Conservation (phyloP, 805 yeast species). For the Cyberlindnera nakhonratchasimensis region DNA sequence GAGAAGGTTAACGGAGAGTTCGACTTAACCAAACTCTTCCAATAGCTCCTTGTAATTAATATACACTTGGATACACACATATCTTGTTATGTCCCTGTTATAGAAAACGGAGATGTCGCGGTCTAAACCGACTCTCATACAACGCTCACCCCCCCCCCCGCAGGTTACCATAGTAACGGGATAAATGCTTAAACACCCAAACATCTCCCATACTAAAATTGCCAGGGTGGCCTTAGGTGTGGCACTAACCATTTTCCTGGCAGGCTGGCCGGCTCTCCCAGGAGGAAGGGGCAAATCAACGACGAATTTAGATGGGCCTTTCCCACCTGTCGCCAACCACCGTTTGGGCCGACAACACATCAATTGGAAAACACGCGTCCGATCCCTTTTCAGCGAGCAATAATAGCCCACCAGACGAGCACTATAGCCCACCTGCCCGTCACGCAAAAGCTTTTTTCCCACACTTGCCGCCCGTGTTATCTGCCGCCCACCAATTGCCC, state of each 20-base stretch:
- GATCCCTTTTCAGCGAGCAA: not conserved
- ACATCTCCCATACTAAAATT: slow-evolving; percentile 1
- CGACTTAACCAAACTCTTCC: slow-evolving; percentile 32
- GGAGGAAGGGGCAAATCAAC: slow-evolving; percentile 16
- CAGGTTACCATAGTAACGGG: not conserved
- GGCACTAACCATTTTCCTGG: slow-evolving; percentile 2
- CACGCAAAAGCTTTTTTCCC: not conserved
- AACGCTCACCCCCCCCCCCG: too few species aligned
- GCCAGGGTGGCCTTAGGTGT: slow-evolving; percentile 8
- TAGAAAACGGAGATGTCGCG: too few species aligned
- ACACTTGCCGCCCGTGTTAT: slow-evolving; percentile 2
- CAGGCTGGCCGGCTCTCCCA: slow-evolving; percentile 12
- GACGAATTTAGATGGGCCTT: slow-evolving; percentile 11
- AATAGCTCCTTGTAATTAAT: not conserved
- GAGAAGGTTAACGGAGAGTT: slow-evolving; percentile 54
- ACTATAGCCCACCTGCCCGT: not conserved
- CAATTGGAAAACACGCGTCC: slow-evolving; percentile 1
- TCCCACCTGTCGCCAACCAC: not conserved
- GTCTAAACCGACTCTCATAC: too few species aligned
- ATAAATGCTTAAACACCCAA: slow-evolving; percentile 3
- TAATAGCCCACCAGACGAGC: not conserved
- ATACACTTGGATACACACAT: too few species aligned
- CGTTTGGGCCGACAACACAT: not conserved
- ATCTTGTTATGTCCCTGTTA: too few species aligned
- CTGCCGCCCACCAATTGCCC: not conserved